These are phyloP conservation scores for Neurospora cerealis DNA, from an alignment of 495 filamentous ascomycete genomes.

Conservation along the genomic window DNA sequence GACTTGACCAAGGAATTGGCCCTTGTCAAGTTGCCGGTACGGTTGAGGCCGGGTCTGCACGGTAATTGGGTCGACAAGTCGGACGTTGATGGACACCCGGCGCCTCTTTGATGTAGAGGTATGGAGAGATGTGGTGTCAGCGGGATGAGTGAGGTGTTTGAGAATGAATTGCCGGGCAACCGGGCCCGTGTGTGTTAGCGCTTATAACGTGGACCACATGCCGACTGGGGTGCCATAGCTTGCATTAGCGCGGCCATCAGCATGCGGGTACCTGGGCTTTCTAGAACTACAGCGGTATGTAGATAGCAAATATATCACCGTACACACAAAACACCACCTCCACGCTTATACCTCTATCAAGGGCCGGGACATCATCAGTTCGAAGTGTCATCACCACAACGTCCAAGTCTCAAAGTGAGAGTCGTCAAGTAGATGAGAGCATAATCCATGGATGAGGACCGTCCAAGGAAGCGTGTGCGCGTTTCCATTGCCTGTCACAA, in stretches of 20 bases:
- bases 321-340: neutral
- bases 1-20: constrained; percentile 3
- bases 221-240: neutral
- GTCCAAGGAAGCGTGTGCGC: neutral
- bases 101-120: neutral
- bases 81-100: neutral
- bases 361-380: neutral
- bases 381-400: neutral
- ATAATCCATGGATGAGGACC: neutral
- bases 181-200: too few relatives aligned
- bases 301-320: neutral
- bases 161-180: neutral
- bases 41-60: constrained; percentile 5
- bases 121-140: neutral
- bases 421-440: neutral
- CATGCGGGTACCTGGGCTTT: neutral
- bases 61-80: constrained; percentile 8
- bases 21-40: constrained; percentile 2
- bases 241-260: neutral
- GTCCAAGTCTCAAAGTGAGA: neutral
- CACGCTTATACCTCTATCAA: neutral
- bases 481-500: neutral
- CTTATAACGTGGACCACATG: neutral
- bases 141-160: neutral
- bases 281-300: neutral